Conservation (phyloP, 192 early-diverging fungal species). For the Funneliformis mosseae region DNA sequence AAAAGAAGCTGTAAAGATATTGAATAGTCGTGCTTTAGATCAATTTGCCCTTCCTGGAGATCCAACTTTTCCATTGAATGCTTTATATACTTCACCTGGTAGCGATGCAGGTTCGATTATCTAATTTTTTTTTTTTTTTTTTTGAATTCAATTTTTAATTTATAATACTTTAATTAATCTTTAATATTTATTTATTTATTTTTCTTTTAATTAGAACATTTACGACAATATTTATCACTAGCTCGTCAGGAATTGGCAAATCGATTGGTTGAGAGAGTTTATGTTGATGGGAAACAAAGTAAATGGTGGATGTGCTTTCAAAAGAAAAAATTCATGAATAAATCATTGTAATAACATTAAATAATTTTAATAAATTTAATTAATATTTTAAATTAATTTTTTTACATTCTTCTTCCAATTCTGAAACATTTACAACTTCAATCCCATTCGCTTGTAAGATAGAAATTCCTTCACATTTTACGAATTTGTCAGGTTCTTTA, state of each 20-base stretch:
- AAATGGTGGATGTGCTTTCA: conserved; percentile 99
- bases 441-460: conserved; percentile 72
- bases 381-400: conserved; percentile 52
- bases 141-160: not conserved
- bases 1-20: conserved; percentile 75
- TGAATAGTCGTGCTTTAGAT: conserved; percentile 85
- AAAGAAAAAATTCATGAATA: conserved; percentile 98
- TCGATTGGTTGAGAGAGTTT: conserved; percentile 77
- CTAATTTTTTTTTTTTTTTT: not conserved
- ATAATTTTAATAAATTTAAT: not conserved
- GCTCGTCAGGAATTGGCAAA: conserved; percentile 85
- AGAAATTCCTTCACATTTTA: conserved; percentile 74
- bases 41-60: conserved; percentile 95
- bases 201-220: conserved; percentile 54
- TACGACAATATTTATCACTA: conserved; percentile 88
- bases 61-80: conserved; percentile 88
- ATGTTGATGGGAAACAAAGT: conserved; percentile 80
- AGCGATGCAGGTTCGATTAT: conserved; percentile 69
- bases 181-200: not conserved
- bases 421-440: conserved; percentile 68
- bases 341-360: conserved; percentile 56
- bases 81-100: conserved; percentile 73
- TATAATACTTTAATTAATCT: not conserved
- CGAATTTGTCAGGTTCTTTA: conserved; percentile 85
- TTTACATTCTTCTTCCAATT: conserved; percentile 75